Evolutionary conservation across 2,329 filamentous ascomycete genomes (phyloP), one percentile per base, ranked within the genome.

Genomic region (Penicillium sp.): DNA sequence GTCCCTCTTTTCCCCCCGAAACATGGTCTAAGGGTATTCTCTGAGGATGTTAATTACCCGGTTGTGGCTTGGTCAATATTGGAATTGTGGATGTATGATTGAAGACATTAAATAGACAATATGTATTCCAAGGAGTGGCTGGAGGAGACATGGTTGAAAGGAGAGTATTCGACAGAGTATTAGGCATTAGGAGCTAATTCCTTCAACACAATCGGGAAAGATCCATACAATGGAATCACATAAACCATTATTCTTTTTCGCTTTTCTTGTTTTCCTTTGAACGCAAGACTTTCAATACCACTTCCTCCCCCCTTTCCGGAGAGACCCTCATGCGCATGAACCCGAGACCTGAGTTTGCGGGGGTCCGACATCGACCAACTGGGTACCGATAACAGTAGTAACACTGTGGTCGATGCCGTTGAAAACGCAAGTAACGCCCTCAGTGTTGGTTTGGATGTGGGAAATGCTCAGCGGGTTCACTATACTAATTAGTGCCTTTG

Each of bases 391-490:
- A 13, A 48, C 40, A 7, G 48, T 49, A n/a, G 53, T 55, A 4
- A 53, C 34, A 40, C 51, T 49, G n/a, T 52, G 12, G 26, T 54
- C 53, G 39, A 55, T 41, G 10, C 53, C 53, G 37, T 47, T 37
- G 32, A 55, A 55, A 5, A 41, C 29, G 19, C 53, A 55, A 22
- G 38, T 41, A 15, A 46, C 22, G 8, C 51, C 48, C 6, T 37
- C 34, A 17, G 24, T 22, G 28, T 29, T 17, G 7, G 45, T 47
- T 39, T 52, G 29, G 21, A 55, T 55, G 31, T 55, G 53, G 12
- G 53, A 55, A 24, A 55, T 52, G 31, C 53, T 54, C 51, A 55
- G n/a, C 13, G 48, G 42, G 21, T 55, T 53, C n/a, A 17, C 53
- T 55, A 21, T 9, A 10, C 1, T 4, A 8, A 46, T 55, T 34